Base-by-base conservation (phyloP, 371 early-diverging fungal genomes). In the Saksenaea vasiformis region DNA sequence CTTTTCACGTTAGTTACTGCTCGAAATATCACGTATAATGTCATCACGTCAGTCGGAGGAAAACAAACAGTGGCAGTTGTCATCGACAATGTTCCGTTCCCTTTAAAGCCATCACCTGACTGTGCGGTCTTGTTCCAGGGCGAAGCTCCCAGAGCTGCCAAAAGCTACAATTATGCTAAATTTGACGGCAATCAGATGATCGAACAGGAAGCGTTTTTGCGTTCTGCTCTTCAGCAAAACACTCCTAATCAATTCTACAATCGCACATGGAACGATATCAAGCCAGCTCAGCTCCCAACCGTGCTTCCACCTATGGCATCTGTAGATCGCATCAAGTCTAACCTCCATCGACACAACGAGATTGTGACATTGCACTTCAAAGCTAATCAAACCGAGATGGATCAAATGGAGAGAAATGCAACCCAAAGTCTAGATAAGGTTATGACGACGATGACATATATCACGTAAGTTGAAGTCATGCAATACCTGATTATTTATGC, bases 191-290 rank as follows among this genome's bases (percentile, higher is more conserved):
- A 24, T 54, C 54, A 66, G 22, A 66, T 43, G 34, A 39, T 53
- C 13, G 54, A 26, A 11, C 69, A 66, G 22, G n/a, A 54, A 9
- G 38, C 67, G 5, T 72, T 72, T 31, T 35, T 59, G 1, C 66
- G 73, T 36, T 38, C 55, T 1, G 61, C 66, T 19, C 55, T 53
- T 0, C 39, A 35, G 2, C 14, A 53, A 1, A 39, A 41, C 27
- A 66, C 73, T 0, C 62, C 69, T 5, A 64, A 72, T 41, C 67
- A 69, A 28, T 69, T 64, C 56, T 72, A 66, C 19, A 69, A 69
- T 24, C 66, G 69, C 17, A 56, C 73, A 39, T 72, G 73, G 69
- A 69, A 72, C 41, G 61, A n/a, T 1, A 56, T 44, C 2, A 13
- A 44, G 1, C 8, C 64, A 3, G 47, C 56, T 24, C 41, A 62